Evolutionary conservation across 2,329 filamentous ascomycete species (phyloP).

Genomic region (Davidsoniella australis): DNA sequence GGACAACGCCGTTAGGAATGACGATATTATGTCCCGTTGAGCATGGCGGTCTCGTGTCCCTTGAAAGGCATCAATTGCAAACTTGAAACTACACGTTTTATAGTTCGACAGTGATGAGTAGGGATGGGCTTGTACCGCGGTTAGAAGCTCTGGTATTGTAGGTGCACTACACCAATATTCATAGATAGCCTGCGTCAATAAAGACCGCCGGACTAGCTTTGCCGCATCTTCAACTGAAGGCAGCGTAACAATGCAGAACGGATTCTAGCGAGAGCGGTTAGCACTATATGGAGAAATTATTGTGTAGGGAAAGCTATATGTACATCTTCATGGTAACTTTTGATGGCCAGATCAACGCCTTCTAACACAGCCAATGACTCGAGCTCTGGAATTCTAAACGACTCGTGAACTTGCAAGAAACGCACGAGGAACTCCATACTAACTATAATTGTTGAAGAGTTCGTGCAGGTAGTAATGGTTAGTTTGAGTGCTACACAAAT

Average conservation of each 20-base stretch:
- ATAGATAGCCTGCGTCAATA: conserved; percentile 69
- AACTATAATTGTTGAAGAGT: not conserved
- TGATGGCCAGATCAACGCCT: conserved; percentile 48
- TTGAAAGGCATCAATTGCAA: conserved; percentile 68
- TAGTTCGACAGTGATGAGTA: conserved; percentile 28
- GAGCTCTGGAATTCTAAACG: conserved; percentile 75
- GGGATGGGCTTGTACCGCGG: conserved; percentile 13
- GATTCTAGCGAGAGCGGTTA: conserved; percentile 41
- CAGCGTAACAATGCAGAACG: conserved; percentile 65
- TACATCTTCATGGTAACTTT: conserved; percentile 64
- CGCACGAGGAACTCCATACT: conserved; percentile 68
- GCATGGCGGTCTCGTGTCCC: conserved; percentile 46
- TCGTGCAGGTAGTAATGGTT: not conserved
- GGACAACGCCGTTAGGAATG: conserved; percentile 53
- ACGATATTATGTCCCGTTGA: conserved; percentile 63
- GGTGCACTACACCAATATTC: conserved; percentile 70
- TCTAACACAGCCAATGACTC: conserved; percentile 59
- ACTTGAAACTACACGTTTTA: conserved; percentile 54
- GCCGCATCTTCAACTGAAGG: conserved; percentile 46
- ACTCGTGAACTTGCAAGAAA: conserved; percentile 77
- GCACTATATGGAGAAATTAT: conserved; percentile 12
- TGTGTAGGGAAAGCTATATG: conserved; percentile 9
- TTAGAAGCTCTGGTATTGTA: conserved; percentile 52
- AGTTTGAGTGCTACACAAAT: not conserved
- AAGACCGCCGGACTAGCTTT: conserved; percentile 54